Conservation (phyloP, 140 eudicot species). For the Stevia rebaudiana region DNA sequence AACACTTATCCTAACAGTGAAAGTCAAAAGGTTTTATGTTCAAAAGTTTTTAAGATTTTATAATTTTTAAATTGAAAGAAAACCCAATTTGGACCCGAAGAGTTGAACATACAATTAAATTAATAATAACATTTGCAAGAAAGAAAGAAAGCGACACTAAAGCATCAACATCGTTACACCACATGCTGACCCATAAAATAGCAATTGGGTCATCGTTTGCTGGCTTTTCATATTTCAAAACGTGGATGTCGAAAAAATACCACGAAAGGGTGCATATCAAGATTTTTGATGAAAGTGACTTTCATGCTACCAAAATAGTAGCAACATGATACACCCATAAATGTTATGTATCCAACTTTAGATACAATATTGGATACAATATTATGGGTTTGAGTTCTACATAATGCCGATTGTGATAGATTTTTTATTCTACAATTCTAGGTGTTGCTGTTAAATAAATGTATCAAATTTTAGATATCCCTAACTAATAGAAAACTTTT, state of each 20-base stretch:
- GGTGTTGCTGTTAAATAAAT: too few species aligned
- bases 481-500: background rate
- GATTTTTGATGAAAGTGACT: slow-evolving; percentile 2
- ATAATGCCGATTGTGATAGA: too few species aligned
- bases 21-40: slow-evolving; percentile 3
- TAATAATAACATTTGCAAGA: slow-evolving; percentile 21
- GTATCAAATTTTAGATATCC: too few species aligned
- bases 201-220: background rate
- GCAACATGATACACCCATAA: background rate
- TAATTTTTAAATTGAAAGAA: background rate
- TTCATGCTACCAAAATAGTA: background rate
- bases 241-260: slow-evolving; percentile 13
- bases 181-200: slow-evolving; percentile 15
- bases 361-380: background rate
- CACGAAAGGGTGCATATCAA: slow-evolving; percentile 2
- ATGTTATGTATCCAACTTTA: background rate
- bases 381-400: too few species aligned
- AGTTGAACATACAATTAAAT: slow-evolving; percentile 3
- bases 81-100: slow-evolving; percentile 25
- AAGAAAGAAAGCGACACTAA: slow-evolving; percentile 12
- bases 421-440: too few species aligned
- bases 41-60: background rate
- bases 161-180: slow-evolving; percentile 25
- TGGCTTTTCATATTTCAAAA: background rate
- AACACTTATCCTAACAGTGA: slow-evolving; percentile 20